phyloP scores from a whole-genome alignment of 2,329 filamentous ascomycete genomes.

The Neonectria neomacrospora region DNA sequence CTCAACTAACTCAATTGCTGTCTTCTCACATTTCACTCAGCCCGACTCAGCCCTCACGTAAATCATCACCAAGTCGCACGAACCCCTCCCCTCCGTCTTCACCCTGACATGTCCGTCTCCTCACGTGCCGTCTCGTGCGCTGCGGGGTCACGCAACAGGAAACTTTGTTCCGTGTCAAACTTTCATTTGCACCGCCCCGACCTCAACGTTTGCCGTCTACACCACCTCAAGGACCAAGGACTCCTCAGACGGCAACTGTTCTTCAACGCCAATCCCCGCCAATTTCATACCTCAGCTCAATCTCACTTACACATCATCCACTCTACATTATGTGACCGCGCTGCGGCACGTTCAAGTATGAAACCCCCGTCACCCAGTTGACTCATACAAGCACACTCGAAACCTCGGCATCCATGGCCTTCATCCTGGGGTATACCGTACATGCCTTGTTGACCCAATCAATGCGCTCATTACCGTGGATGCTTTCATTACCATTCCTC shows the following conservation, averaged over 20 bases:
- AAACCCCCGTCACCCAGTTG: background rate
- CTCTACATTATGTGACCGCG: background rate
- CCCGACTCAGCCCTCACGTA: background rate
- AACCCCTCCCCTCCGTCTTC: background rate
- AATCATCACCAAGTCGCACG: conserved; percentile 1
- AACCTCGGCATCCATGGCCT: background rate
- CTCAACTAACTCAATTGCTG: background rate
- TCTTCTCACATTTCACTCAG: conserved; percentile 5
- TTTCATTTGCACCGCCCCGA: background rate
- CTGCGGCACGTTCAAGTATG: background rate
- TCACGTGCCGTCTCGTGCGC: background rate
- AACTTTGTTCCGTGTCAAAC: background rate
- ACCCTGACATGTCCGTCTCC: conserved; percentile 1
- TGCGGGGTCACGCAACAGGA: background rate
- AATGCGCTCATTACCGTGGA: background rate
- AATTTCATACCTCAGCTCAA: background rate
- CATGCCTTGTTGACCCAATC: background rate
- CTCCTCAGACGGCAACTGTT: background rate
- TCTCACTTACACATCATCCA: background rate
- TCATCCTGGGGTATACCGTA: conserved; percentile 3
- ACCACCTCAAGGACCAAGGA: background rate
- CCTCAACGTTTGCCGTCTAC: background rate
- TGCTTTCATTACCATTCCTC: background rate
- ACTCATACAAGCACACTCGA: background rate
- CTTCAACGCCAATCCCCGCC: background rate